Conservation (phyloP, 306 rosid species). For the Casuarina glauca region DNA sequence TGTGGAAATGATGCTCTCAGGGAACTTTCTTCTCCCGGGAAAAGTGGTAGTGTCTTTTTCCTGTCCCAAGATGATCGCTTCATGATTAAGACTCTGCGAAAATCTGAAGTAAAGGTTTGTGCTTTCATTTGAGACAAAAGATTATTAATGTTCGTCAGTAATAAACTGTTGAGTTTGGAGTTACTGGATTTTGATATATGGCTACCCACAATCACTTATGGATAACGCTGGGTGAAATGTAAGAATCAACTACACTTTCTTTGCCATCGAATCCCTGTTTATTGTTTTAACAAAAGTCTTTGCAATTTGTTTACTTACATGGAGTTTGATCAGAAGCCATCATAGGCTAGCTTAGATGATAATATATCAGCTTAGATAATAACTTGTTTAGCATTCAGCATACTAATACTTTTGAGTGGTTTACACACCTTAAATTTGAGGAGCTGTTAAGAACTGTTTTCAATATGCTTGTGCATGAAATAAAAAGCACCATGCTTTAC, state of each 20-base stretch:
- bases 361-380: neutral
- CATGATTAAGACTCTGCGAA: slow-evolving; percentile 95
- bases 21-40: slow-evolving; percentile 97
- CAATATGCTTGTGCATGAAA: neutral
- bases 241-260: neutral
- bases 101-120: slow-evolving; percentile 97
- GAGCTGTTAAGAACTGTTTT: neutral
- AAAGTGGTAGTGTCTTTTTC: slow-evolving; percentile 98
- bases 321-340: neutral
- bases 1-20: slow-evolving; percentile 98
- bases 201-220: neutral
- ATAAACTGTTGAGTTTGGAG: slow-evolving; percentile 1
- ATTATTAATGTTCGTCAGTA: neutral
- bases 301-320: neutral
- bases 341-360: neutral
- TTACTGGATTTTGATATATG: neutral
- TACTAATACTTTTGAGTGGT: neutral
- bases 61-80: slow-evolving; percentile 96
- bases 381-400: neutral
- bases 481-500: neutral
- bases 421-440: neutral
- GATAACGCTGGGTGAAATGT: too few relatives aligned
- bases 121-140: slow-evolving; percentile 21
- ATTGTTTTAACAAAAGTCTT: neutral
- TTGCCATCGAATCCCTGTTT: slow-evolving; percentile 2